These are phyloP conservation scores for Sherardia arvensis DNA, from an alignment of 257 asterid species.

Conservation along the genomic window DNA sequence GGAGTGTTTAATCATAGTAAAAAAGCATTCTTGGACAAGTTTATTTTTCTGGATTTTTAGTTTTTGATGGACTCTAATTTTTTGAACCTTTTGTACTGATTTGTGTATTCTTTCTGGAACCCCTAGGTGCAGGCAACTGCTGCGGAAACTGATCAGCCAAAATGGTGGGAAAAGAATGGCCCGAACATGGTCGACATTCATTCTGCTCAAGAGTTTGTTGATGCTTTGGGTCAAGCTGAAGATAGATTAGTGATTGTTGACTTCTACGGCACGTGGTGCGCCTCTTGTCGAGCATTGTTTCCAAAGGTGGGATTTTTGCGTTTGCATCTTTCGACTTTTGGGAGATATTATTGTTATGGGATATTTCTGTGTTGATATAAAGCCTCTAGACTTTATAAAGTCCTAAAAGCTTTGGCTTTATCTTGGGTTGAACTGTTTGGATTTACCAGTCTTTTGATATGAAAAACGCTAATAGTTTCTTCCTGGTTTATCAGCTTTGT, in stretches of 20 bases:
- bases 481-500: conserved; percentile 39
- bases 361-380: background rate
- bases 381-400: no score
- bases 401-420: no score
- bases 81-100: background rate
- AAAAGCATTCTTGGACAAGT: background rate
- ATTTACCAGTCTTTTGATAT: no score
- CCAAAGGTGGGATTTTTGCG: conserved; percentile 29
- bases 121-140: conserved; percentile 28
- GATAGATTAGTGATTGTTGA: conserved; percentile 38
- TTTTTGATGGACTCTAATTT: background rate
- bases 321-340: background rate
- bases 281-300: conserved; percentile 44
- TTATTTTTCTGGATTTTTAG: background rate
- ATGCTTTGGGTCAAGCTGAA: conserved; percentile 34
- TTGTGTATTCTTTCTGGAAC: conserved; percentile 4
- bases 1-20: background rate
- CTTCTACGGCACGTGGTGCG: conserved; percentile 46
- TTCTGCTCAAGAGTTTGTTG: conserved; percentile 33
- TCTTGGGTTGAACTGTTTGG: no score
- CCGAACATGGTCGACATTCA: conserved; percentile 38
- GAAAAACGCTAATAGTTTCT: no score
- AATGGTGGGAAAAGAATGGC: conserved; percentile 45
- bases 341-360: background rate
- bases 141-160: conserved; percentile 33